Percentiles rank a stretch among this genome's conserved stretches.
These are phyloP conservation scores for Teratosphaeria viscida DNA, from an alignment of 2,329 filamentous ascomycete species.

Conservation along the genomic window DNA sequence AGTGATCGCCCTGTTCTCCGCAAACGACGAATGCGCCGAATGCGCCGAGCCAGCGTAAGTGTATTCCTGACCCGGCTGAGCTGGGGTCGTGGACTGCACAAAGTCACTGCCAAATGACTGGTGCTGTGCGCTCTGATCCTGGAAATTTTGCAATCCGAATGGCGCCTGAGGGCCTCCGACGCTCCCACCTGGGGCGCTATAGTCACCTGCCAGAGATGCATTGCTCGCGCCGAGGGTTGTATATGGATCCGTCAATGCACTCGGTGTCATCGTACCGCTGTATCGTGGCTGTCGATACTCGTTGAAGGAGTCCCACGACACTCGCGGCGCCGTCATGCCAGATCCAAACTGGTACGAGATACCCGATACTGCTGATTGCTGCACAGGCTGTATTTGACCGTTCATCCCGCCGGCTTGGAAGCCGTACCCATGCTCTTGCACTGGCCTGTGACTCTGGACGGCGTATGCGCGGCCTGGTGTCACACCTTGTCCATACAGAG, in stretches of 20 bases:
- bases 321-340: background rate
- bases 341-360: background rate
- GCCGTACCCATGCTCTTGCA: background rate
- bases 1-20: background rate
- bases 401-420: background rate
- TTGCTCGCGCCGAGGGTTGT: background rate
- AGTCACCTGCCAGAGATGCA: background rate
- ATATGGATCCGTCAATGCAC: background rate
- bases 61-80: background rate
- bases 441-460: background rate
- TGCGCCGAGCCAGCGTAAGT: background rate
- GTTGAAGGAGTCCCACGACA: background rate
- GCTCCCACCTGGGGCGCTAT: background rate
- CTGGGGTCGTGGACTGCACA: background rate
- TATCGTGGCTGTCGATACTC: background rate
- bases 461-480: background rate
- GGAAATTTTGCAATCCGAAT: background rate
- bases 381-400: background rate
- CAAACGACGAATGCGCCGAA: background rate
- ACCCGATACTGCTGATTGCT: background rate
- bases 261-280: background rate
- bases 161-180: background rate
- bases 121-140: background rate
- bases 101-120: background rate
- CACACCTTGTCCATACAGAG: background rate